Evolutionary conservation across 257 asterid genomes (phyloP).

Genomic region (Solanum medicagineum): DNA sequence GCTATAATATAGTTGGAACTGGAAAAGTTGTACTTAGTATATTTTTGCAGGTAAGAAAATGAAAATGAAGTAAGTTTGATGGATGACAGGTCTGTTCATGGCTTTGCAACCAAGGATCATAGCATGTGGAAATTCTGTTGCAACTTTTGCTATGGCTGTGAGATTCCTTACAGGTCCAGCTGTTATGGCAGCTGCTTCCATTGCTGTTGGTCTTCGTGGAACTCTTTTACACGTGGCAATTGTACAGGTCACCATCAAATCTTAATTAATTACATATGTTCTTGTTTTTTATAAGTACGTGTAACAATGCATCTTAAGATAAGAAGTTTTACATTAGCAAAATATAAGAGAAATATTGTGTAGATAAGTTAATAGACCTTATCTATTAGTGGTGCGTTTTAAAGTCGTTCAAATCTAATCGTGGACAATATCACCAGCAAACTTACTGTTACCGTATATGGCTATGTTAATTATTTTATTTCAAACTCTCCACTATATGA

Average conservation of each 20-base stretch:
- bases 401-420: too few relatives aligned
- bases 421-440: too few relatives aligned
- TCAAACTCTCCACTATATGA: background rate
- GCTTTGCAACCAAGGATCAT: conserved; percentile 95
- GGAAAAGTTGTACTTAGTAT: background rate
- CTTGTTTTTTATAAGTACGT: too few relatives aligned
- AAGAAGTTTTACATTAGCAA: too few relatives aligned
- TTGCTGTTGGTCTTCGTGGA: conserved; percentile 96
- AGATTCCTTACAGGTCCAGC: conserved; percentile 99
- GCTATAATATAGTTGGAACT: background rate
- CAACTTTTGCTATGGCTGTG: conserved; percentile 87
- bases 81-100: conserved; percentile 82
- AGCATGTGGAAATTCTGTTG: conserved; percentile 92
- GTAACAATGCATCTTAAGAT: too few relatives aligned
- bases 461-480: background rate
- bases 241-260: conserved; percentile 52
- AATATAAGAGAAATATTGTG: too few relatives aligned
- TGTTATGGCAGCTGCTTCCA: conserved; percentile 98
- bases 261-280: background rate
- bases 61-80: background rate
- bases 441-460: too few relatives aligned
- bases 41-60: background rate
- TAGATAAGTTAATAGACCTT: too few relatives aligned
- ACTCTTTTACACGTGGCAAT: conserved; percentile 80
- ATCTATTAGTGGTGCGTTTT: too few relatives aligned